Evolutionary conservation across 345 rosid genomes (phyloP), one percentile per base, ranked within the genome.

Genomic region (Linum lewisii): DNA sequence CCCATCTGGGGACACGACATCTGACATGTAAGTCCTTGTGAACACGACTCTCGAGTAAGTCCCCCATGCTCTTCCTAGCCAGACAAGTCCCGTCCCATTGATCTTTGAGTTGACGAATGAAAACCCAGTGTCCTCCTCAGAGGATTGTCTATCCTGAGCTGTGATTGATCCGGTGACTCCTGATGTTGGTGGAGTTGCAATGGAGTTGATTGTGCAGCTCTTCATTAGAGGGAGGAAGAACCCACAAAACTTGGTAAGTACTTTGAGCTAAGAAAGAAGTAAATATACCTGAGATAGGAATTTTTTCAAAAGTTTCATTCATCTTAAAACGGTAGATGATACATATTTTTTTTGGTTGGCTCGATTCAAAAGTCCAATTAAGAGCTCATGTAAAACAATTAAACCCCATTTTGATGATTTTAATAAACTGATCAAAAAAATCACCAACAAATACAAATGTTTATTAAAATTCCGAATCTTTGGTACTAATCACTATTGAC

Each of bases 21-120:
- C 69, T 3, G 95, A 67, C 90, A 90, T 83, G 69, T 78, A 80
- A 2, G 85, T 80, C 42, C 72, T 80, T 0, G 85, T 74, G 68
- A 90, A 90, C 54, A 90, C 78, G 1, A 83, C 79, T 1, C 88
- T 78, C 0, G 97, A 80, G 32, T 80, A 81, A 18, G 73, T 68
- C 64, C 82, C 82, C 92, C 92, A 84, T 14, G 97, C 88, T 69
- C 95, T 49, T 1, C 90, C 95, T 16, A 90, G 90, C 97, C 81
- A 86, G 21, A 86, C 69, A 18, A 52, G 75, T 7, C 95, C 90
- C 1, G 70, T 78, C 54, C 92, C 97, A 4, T 57, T 69, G n/a
- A 90, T 72, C 44, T 19, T 69, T 57, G 90, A 90, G 23, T 70
- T 68, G 37, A 86, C 82, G 37, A 86, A 90, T 2, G 95, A 82